Conservation (phyloP, 352 stramenopile species). For the Globisporangium orthogonon region DNA sequence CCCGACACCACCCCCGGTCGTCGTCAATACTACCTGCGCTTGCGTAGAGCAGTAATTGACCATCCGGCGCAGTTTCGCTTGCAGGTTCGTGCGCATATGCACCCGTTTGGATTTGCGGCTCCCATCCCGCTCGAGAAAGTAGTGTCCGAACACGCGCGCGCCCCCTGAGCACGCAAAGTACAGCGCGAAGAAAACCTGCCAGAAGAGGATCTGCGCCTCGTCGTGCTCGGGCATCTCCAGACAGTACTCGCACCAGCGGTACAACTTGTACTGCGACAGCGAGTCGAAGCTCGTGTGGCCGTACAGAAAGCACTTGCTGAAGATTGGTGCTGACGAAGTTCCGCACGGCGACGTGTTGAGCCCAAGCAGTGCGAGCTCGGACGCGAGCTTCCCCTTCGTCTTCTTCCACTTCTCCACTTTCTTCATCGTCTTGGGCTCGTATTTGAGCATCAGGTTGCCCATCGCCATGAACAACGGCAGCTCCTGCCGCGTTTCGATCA, state of each 20-base stretch:
- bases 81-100: slow-evolving; percentile 42
- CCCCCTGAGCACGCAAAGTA: slow-evolving; percentile 57
- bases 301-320: slow-evolving; percentile 22
- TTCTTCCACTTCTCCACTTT: slow-evolving; percentile 79
- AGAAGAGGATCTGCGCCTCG: slow-evolving; percentile 49
- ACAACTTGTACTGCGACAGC: slow-evolving; percentile 57
- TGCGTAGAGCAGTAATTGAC: slow-evolving; percentile 61
- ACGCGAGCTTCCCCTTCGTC: slow-evolving; percentile 41
- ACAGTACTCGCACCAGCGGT: slow-evolving; percentile 63
- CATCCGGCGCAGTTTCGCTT: slow-evolving; percentile 46
- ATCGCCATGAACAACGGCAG: slow-evolving; percentile 56
- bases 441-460: slow-evolving; percentile 67
- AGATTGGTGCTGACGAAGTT: slow-evolving; percentile 11
- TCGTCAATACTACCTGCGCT: slow-evolving; percentile 44
- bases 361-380: slow-evolving; percentile 29
- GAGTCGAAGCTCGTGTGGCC: slow-evolving; percentile 53
- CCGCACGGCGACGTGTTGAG: slow-evolving; percentile 17
- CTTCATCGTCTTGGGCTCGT: slow-evolving; percentile 68
- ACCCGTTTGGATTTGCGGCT: slow-evolving; percentile 29
- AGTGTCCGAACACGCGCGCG: slow-evolving; percentile 46
- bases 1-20: slow-evolving; percentile 8
- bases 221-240: slow-evolving; percentile 48
- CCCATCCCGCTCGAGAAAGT: slow-evolving; percentile 46
- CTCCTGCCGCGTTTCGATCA: slow-evolving; percentile 77
- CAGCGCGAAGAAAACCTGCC: slow-evolving; percentile 64